Percentiles rank a stretch among this genome's conserved stretches.
phyloP scores from a whole-genome alignment of 1,284 basidiomycete species.

The Leccinum pallidistipes region DNA sequence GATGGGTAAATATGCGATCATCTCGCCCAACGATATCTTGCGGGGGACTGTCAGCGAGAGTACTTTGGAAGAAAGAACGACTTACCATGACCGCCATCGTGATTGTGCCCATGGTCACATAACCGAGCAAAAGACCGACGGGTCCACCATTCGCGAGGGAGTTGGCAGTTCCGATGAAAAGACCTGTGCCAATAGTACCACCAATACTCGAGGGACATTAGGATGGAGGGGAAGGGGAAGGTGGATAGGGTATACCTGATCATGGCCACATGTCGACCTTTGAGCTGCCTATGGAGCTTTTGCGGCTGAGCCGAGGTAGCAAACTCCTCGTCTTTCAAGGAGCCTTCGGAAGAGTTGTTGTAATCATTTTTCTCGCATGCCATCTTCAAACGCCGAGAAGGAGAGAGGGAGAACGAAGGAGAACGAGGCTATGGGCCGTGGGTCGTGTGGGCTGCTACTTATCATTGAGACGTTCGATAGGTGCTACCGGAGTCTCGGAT shows the following conservation, averaged over 20 bases:
- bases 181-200: constrained; percentile 76
- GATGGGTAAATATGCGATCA: constrained; percentile 44
- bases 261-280: constrained; percentile 70
- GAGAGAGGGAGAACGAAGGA: not conserved
- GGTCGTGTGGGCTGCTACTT: not conserved
- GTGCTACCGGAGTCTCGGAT: constrained; percentile 9
- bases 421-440: not conserved
- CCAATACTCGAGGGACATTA: constrained; percentile 43
- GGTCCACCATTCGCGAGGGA: constrained; percentile 59
- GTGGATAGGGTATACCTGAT: constrained; percentile 47
- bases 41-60: constrained; percentile 1
- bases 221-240: not conserved
- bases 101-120: constrained; percentile 58
- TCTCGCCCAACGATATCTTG: constrained; percentile 42
- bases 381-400: constrained; percentile 6
- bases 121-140: constrained; percentile 65
- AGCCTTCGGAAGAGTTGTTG: constrained; percentile 16
- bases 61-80: not conserved
- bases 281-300: constrained; percentile 55
- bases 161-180: constrained; percentile 65
- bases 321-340: constrained; percentile 24
- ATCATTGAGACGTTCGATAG: not conserved
- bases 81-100: constrained; percentile 60
- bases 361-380: constrained; percentile 25
- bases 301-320: constrained; percentile 4